These are phyloP conservation scores for Metschnikowia chrysomelidarum DNA, from an alignment of 805 yeast species.

Conservation along the genomic window DNA sequence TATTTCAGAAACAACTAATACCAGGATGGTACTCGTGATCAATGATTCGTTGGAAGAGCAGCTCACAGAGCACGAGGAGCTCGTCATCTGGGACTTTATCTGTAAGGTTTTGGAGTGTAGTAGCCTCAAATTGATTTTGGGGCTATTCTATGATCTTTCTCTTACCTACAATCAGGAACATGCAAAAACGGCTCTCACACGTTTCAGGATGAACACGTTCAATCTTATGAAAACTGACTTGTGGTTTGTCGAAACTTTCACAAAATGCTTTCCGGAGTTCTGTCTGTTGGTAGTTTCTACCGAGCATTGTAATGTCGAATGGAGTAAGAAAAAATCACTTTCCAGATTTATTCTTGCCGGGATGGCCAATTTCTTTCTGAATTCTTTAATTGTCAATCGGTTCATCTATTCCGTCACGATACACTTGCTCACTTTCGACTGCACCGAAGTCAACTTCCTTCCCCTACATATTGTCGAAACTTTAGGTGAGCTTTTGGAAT, in stretches of 20 bases:
- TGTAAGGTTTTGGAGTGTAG: constrained; percentile 10
- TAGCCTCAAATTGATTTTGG: constrained; percentile 11
- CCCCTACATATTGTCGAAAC: constrained; percentile 4
- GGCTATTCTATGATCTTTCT: constrained; percentile 11
- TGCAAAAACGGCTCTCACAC: neutral
- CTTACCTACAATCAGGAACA: constrained; percentile 1
- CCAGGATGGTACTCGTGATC: constrained; percentile 11
- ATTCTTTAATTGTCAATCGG: constrained; percentile 11
- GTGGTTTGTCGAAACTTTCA: constrained; percentile 10
- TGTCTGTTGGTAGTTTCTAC: constrained; percentile 2
- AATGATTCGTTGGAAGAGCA: constrained; percentile 6
- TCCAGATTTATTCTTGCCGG: constrained; percentile 9
- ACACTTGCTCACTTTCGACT: constrained; percentile 9
- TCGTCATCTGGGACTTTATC: constrained; percentile 13
- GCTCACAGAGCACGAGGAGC: constrained; percentile 9
- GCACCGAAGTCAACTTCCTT: constrained; percentile 6
- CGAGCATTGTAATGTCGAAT: constrained; percentile 6
- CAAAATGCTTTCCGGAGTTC: constrained; percentile 10
- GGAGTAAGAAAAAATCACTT: constrained; percentile 10
- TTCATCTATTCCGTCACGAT: constrained; percentile 8
- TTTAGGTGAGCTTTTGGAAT: constrained; percentile 1
- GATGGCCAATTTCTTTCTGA: constrained; percentile 7
- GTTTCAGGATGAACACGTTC: constrained; percentile 7
- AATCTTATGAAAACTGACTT: constrained; percentile 7
- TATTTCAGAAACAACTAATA: constrained; percentile 11